Evolutionary conservation across 2,329 filamentous ascomycete species (phyloP).

Genomic region (Thelonectria blattea): DNA sequence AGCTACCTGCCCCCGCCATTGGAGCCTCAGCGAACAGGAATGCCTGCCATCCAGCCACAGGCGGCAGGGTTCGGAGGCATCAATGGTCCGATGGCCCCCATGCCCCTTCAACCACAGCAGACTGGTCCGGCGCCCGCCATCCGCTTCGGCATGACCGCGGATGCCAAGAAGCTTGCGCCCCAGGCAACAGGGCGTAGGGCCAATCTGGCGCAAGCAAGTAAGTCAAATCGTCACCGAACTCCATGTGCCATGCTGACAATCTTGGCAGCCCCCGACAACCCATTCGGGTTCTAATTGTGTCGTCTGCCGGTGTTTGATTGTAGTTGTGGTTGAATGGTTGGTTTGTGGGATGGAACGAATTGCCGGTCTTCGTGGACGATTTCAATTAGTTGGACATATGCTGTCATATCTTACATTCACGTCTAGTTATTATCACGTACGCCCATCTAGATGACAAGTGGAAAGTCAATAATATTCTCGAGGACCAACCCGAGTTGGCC

Average conservation of each 20-base stretch:
- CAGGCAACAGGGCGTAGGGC: constrained; percentile 90
- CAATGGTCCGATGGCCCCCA: constrained; percentile 50
- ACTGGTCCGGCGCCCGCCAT: constrained; percentile 80
- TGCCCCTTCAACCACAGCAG: constrained; percentile 53
- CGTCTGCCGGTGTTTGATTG: neutral
- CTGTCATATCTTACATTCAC: constrained; percentile 34
- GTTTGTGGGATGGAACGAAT: constrained; percentile 15
- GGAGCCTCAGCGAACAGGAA: constrained; percentile 65
- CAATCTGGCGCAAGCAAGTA: constrained; percentile 94
- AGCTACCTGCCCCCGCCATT: constrained; percentile 64
- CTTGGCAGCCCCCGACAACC: constrained; percentile 56
- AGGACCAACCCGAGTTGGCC: constrained; percentile 20
- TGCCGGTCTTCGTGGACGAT: constrained; percentile 8
- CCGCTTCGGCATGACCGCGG: constrained; percentile 79
- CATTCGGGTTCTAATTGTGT: constrained; percentile 54
- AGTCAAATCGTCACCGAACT: constrained; percentile 53
- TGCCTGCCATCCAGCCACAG: constrained; percentile 56
- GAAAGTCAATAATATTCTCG: constrained; percentile 37
- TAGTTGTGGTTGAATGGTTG: constrained; percentile 15
- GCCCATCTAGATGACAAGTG: constrained; percentile 26
- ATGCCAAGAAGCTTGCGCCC: constrained; percentile 77
- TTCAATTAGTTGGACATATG: constrained; percentile 32
- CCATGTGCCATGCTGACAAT: constrained; percentile 26
- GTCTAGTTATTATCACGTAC: constrained; percentile 31
- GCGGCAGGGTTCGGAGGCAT: constrained; percentile 59